Conservation (phyloP, 2,329 filamentous ascomycete genomes). For the Beauveria sp. region DNA sequence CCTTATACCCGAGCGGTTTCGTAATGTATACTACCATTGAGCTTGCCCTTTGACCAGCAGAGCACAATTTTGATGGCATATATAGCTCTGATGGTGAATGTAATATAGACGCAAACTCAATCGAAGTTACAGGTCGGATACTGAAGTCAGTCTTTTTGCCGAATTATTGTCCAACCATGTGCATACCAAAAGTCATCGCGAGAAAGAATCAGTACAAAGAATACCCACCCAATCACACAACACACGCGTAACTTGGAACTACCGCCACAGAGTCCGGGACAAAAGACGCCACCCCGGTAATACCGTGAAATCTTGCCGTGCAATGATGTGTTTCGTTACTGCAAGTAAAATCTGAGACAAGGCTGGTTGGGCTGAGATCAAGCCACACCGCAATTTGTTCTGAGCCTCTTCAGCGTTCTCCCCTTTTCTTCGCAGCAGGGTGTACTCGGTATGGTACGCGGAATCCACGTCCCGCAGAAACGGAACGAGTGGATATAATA, state of each 20-base stretch:
- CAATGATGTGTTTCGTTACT: neutral
- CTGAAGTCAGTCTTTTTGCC: too few species aligned
- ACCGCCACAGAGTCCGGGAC: neutral
- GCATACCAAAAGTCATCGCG: too few species aligned
- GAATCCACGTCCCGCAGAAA: neutral
- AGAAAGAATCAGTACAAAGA: too few species aligned
- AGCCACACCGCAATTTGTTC: conserved; percentile 5
- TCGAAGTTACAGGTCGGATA: too few species aligned
- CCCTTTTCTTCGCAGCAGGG: neutral
- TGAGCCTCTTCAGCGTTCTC: neutral
- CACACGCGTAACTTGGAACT: too few species aligned
- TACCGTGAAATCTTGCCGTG: neutral
- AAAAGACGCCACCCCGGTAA: neutral
- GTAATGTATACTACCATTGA: too few species aligned
- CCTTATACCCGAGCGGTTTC: neutral
- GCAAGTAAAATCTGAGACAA: neutral
- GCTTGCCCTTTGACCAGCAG: too few species aligned
- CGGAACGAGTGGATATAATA: neutral
- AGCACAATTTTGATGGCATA: too few species aligned
- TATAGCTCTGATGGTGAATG: too few species aligned
- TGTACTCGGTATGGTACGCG: neutral
- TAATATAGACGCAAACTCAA: too few species aligned
- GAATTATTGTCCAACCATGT: too few species aligned
- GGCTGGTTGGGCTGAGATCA: neutral
- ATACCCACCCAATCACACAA: too few species aligned